Base-by-base conservation (phyloP, 164 flowering plant species). In the Dillenia turbinata region DNA sequence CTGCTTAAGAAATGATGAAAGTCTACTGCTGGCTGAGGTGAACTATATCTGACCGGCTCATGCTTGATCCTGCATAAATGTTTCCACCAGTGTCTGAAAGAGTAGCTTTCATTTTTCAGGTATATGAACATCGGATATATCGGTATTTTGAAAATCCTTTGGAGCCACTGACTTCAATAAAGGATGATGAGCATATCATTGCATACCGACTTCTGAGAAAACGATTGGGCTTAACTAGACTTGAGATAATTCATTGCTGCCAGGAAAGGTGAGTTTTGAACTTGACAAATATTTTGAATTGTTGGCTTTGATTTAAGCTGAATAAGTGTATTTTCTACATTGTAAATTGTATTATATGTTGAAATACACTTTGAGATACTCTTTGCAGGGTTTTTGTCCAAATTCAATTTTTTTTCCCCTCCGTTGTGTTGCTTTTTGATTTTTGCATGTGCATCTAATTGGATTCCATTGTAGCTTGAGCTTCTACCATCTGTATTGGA, bases 1-100 rank as follows among this genome's bases (percentile, higher is more conserved):
- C 73, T 81, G 97, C 85, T 80, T 93, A 73, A 80, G 61, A 54
- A 67, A 56, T 65, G 89, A 83, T 73, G 97, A 93, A 81, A 71
- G 59, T 62, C 75, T 93, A 69, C 66, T 93, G 70, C 88, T 93
- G 71, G 94, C 96, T 26, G 94, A 93, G 92, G 97, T 88, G 75
- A 66, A 8, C 9, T 10, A 63, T 9, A 33, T 45, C 49, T 44
- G 9, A 24, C 15, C 13, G 5, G 10, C 24, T 52, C 16, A 56
- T 16, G 11, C 63, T 33, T 10, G 6, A 6, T 49, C 44, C 15
- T 60, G n/a, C 52, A 12, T 11, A 48, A 12, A 10, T 46, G 1
- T 52, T 61, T 54, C 51, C 17, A 2, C 19, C 46, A 65, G 10
- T 40, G 9, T 10, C 73, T 79, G 66, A 77, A 49, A 44, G 57